Percentiles rank a stretch among this genome's conserved stretches.
Conservation (phyloP, 2,329 filamentous ascomycete genomes). For the Seiridium unicorne region DNA sequence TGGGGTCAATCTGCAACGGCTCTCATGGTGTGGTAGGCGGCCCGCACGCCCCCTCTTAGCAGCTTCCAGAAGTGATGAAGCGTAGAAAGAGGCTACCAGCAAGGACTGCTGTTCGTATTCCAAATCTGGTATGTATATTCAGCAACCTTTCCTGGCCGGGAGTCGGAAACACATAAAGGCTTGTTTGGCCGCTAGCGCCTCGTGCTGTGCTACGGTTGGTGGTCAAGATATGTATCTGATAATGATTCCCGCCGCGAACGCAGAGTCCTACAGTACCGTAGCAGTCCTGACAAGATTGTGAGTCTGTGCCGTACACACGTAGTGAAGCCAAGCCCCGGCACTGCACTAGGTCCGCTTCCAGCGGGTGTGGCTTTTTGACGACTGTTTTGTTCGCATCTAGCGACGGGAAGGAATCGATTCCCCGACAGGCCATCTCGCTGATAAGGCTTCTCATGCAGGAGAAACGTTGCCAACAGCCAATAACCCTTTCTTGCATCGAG, state of each 20-base stretch:
- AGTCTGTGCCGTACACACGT: too few relatives aligned
- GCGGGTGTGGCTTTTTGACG: slow-evolving; percentile 1
- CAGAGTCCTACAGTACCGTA: too few relatives aligned
- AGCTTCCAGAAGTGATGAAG: slow-evolving; percentile 4
- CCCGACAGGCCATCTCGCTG: not conserved
- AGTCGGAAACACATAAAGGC: too few relatives aligned
- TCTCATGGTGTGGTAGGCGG: slow-evolving; percentile 4
- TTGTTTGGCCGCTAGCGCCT: too few relatives aligned
- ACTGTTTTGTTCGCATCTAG: not conserved
- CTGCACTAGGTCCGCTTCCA: not conserved
- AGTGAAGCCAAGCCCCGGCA: too few relatives aligned
- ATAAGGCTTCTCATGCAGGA: not conserved
- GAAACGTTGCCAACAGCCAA: not conserved
- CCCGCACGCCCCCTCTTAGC: not conserved
- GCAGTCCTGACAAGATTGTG: too few relatives aligned
- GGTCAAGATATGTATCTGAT: too few relatives aligned
- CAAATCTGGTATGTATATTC: too few relatives aligned
- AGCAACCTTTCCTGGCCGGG: too few relatives aligned
- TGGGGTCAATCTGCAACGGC: slow-evolving; percentile 3
- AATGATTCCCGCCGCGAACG: too few relatives aligned
- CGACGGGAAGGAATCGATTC: slow-evolving; percentile 7
- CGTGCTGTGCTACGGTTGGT: too few relatives aligned
- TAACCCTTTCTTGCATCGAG: not conserved
- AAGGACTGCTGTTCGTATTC: not conserved
- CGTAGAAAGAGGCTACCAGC: not conserved